These are phyloP conservation scores for Starmerella riodocensis DNA, from an alignment of 805 yeast genomes.

Conservation along the genomic window DNA sequence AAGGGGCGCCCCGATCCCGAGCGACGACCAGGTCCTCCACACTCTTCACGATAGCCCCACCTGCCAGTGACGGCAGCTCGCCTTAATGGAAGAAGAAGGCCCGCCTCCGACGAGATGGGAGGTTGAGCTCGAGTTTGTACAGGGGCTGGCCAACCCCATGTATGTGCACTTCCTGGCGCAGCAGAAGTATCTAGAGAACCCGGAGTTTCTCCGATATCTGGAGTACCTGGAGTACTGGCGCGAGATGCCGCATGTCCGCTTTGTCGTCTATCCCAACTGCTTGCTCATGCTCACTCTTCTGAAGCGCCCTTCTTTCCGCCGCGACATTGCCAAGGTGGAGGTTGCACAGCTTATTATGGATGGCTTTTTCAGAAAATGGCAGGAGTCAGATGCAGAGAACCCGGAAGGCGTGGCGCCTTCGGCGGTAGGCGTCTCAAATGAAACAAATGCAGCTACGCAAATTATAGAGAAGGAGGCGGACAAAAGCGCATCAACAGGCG, in stretches of 20 bases:
- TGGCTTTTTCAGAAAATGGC: constrained; percentile 32
- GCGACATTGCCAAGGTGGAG: constrained; percentile 31
- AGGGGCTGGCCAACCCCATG: constrained; percentile 78
- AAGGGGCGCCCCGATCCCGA: too few relatives aligned
- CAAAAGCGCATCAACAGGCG: too few relatives aligned
- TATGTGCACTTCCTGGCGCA: constrained; percentile 80
- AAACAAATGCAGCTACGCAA: too few relatives aligned
- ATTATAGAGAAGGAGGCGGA: too few relatives aligned
- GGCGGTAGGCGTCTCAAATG: too few relatives aligned
- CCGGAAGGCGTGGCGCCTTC: not conserved
- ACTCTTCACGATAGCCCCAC: too few relatives aligned
- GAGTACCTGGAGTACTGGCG: constrained; percentile 81
- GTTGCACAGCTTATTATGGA: constrained; percentile 33
- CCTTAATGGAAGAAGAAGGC: constrained; percentile 29
- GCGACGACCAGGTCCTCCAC: too few relatives aligned
- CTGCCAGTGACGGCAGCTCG: too few relatives aligned
- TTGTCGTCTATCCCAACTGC: constrained; percentile 76
- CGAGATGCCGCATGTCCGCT: constrained; percentile 53
- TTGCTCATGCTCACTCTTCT: constrained; percentile 60
- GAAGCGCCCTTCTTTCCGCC: constrained; percentile 30
- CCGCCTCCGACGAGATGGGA: constrained; percentile 51
- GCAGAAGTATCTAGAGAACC: constrained; percentile 58
- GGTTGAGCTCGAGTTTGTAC: constrained; percentile 85
- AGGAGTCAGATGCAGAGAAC: not conserved
- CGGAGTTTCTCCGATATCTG: constrained; percentile 58